phyloP scores from a whole-genome alignment of 495 filamentous ascomycete species.

The Penicillium bovifimosum region DNA sequence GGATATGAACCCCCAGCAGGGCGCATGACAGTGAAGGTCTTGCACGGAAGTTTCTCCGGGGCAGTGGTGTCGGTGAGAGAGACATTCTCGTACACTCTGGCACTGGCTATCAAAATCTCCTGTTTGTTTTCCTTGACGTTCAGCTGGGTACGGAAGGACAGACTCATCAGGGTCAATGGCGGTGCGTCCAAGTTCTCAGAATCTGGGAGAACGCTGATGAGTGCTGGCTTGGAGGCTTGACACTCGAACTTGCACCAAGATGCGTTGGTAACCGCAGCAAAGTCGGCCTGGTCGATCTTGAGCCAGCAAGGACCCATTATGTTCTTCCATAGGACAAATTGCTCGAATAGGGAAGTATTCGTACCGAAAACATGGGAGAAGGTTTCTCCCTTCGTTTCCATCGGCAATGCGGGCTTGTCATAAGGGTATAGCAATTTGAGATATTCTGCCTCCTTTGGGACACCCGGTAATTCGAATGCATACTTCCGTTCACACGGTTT shows the following conservation, averaged over 20 bases:
- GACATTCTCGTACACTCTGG: conserved; percentile 86
- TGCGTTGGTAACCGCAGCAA: conserved; percentile 76
- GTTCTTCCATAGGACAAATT: conserved; percentile 96
- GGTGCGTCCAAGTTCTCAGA: conserved; percentile 74
- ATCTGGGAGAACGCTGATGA: conserved; percentile 63
- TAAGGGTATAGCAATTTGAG: conserved; percentile 93
- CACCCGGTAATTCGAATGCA: conserved; percentile 83
- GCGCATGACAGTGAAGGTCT: conserved; percentile 86
- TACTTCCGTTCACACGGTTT: conserved; percentile 87
- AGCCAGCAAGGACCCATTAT: conserved; percentile 99
- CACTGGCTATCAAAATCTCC: conserved; percentile 85
- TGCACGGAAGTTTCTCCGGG: conserved; percentile 79
- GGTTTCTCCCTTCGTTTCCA: conserved; percentile 74
- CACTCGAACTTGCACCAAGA: conserved; percentile 97
- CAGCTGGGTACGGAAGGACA: conserved; percentile 80
- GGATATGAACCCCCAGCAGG: conserved; percentile 72
- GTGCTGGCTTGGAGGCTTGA: conserved; percentile 67
- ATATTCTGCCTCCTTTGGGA: conserved; percentile 86
- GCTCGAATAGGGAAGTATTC: conserved; percentile 91
- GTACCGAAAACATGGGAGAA: conserved; percentile 94
- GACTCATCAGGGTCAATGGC: conserved; percentile 88
- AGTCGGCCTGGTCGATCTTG: conserved; percentile 77
- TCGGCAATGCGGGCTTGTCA: conserved; percentile 61
- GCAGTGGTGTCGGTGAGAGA: conserved; percentile 82
- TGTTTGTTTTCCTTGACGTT: conserved; percentile 95